Evolutionary conservation across 345 rosid genomes (phyloP).

Genomic region (Citrus maxima): DNA sequence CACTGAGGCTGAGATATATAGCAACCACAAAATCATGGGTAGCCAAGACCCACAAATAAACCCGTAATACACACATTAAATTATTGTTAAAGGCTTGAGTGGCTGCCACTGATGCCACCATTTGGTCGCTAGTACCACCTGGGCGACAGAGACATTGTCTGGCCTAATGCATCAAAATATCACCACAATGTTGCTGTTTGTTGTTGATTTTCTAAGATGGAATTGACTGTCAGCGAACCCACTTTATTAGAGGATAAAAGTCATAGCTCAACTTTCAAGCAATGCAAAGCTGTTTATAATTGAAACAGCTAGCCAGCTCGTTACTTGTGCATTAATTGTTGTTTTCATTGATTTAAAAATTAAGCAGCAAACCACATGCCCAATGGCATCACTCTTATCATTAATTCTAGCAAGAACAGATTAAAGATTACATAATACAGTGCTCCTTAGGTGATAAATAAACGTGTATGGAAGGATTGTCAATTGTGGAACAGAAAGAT

Average conservation of each 20-base stretch:
- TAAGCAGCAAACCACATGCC: background rate
- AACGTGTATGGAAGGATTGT: background rate
- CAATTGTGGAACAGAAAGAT: background rate
- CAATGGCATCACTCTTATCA: background rate
- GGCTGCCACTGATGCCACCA: constrained; percentile 13
- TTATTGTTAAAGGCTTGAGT: background rate
- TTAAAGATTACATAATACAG: background rate
- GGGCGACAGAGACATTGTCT: background rate
- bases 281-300: background rate
- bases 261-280: background rate
- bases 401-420: background rate
- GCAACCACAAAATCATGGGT: background rate
- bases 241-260: background rate
- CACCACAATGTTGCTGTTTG: background rate
- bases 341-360: background rate
- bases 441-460: background rate
- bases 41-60: background rate
- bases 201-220: background rate
- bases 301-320: background rate
- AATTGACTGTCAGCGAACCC: background rate
- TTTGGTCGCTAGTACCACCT: background rate
- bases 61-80: background rate
- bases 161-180: constrained; percentile 5
- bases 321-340: background rate
- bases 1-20: constrained; percentile 5